Percentiles rank a stretch among this genome's conserved stretches.
Evolutionary conservation across 352 stramenopile genomes (phyloP).

Genomic region (Phytophthora cactorum): DNA sequence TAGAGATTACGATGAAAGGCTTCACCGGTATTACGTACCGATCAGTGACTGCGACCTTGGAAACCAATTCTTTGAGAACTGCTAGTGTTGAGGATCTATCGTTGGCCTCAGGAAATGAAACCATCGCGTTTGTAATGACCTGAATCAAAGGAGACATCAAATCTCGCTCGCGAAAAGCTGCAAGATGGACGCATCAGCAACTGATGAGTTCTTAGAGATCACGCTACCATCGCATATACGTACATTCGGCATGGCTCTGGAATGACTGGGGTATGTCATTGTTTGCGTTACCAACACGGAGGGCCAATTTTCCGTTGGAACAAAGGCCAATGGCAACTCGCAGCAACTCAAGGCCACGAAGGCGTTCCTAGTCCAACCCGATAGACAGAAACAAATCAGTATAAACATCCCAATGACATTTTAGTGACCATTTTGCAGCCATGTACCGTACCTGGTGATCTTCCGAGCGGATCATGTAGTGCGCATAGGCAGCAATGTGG

Average conservation of each 20-base stretch:
- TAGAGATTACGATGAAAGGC: neutral
- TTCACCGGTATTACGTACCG: conserved; percentile 32
- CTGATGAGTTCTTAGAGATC: neutral
- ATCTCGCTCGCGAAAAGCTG: conserved; percentile 50
- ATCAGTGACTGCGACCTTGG: conserved; percentile 38
- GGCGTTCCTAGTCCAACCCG: conserved; percentile 32
- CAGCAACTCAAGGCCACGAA: conserved; percentile 41
- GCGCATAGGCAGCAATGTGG: conserved; percentile 42
- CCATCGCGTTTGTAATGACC: conserved; percentile 73
- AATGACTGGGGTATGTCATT: conserved; percentile 21
- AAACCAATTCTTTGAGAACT: conserved; percentile 48
- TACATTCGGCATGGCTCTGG: conserved; percentile 23
- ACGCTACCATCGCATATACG: neutral
- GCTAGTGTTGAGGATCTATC: conserved; percentile 48
- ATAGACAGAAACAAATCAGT: neutral
- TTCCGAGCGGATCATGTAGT: conserved; percentile 49
- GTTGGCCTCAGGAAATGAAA: conserved; percentile 54
- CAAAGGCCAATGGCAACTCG: conserved; percentile 20
- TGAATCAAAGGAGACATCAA: conserved; percentile 69
- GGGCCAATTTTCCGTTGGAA: conserved; percentile 26
- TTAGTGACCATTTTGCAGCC: neutral
- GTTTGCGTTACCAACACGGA: neutral
- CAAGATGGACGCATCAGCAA: neutral
- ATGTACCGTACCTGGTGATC: conserved; percentile 31
- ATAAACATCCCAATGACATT: neutral